phyloP scores from a whole-genome alignment of 768 basidiomycete genomes.

The Sarcomyxa edulis region DNA sequence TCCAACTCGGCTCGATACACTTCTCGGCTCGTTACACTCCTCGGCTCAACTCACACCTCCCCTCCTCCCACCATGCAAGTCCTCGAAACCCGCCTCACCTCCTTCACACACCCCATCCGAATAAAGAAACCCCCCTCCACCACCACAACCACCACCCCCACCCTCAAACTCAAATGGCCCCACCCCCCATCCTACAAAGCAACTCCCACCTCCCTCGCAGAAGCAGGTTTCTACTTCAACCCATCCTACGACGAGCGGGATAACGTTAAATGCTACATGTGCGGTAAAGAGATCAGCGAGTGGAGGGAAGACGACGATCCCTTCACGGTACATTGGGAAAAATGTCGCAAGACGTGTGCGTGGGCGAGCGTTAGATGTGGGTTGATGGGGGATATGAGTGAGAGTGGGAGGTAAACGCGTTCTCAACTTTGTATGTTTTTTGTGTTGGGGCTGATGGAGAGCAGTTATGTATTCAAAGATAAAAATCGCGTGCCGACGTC shows the following conservation, averaged over 20 bases:
- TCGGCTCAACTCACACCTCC: slow-evolving; percentile 14
- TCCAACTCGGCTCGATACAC: too few species aligned
- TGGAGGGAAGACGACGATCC: slow-evolving; percentile 90
- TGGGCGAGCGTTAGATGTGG: slow-evolving; percentile 85
- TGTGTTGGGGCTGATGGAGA: slow-evolving; percentile 4
- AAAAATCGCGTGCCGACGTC: slow-evolving; percentile 59
- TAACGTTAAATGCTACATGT: slow-evolving; percentile 80
- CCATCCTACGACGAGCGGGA: slow-evolving; percentile 66
- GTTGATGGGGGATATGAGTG: slow-evolving; percentile 50
- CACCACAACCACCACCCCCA: slow-evolving; percentile 14
- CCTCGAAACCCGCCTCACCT: slow-evolving; percentile 54
- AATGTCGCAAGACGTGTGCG: slow-evolving; percentile 59
- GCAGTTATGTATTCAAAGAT: slow-evolving; percentile 56
- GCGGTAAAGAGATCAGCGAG: slow-evolving; percentile 73
- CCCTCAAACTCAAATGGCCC: slow-evolving; percentile 83
- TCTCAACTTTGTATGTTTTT: not conserved
- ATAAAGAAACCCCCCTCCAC: too few species aligned
- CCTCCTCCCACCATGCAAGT: slow-evolving; percentile 39
- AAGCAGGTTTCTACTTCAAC: slow-evolving; percentile 86
- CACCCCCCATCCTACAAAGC: slow-evolving; percentile 62
- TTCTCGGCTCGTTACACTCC: slow-evolving; percentile 14
- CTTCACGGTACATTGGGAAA: slow-evolving; percentile 72
- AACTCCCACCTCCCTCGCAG: slow-evolving; percentile 70
- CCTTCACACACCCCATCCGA: slow-evolving; percentile 67
- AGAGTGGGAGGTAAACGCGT: slow-evolving; percentile 47